A percentile compares a stretch with the other conserved stretches of the same genome.
phyloP scores from a whole-genome alignment of 1,139 yeast genomes.

The Hanseniaspora uvarum region DNA sequence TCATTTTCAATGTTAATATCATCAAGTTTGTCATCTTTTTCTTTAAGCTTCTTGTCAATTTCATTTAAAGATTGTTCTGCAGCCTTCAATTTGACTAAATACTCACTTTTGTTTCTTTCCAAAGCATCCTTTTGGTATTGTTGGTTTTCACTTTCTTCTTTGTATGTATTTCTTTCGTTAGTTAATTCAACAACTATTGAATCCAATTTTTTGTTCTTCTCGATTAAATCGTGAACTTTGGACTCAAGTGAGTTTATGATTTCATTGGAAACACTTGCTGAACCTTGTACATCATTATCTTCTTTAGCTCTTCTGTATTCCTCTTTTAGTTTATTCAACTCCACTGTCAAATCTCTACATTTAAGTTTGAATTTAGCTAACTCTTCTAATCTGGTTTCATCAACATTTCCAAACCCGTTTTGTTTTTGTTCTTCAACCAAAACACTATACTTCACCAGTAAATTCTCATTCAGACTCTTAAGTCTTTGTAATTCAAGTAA shows the following conservation, averaged over 20 bases:
- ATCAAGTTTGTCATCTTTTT: background rate
- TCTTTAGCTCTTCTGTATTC: slow-evolving; percentile 14
- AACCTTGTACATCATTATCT: slow-evolving; percentile 1
- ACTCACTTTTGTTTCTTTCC: slow-evolving; percentile 1
- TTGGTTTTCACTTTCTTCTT: slow-evolving; percentile 6
- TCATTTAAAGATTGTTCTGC: background rate
- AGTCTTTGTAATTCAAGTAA: slow-evolving; percentile 12
- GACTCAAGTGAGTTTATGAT: slow-evolving; percentile 3
- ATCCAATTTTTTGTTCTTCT: slow-evolving; percentile 9
- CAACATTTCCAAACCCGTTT: slow-evolving; percentile 15
- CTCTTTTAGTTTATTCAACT: slow-evolving; percentile 20
- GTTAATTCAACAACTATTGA: slow-evolving; percentile 4
- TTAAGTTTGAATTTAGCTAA: slow-evolving; percentile 17
- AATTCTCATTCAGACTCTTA: slow-evolving; percentile 14
- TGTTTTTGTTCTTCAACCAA: slow-evolving; percentile 7
- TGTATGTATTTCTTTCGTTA: slow-evolving; percentile 9
- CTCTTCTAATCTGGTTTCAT: slow-evolving; percentile 17
- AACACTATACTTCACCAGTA: background rate
- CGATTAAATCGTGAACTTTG: slow-evolving; percentile 10
- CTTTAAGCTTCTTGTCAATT: background rate
- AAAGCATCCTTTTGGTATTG: slow-evolving; percentile 13
- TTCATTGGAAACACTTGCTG: background rate
- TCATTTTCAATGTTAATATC: slow-evolving; percentile 1
- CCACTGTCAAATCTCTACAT: slow-evolving; percentile 20
- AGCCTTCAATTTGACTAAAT: background rate